These are phyloP conservation scores for Kwoniella shivajii DNA, from an alignment of 1,284 basidiomycete species.

Conservation along the genomic window DNA sequence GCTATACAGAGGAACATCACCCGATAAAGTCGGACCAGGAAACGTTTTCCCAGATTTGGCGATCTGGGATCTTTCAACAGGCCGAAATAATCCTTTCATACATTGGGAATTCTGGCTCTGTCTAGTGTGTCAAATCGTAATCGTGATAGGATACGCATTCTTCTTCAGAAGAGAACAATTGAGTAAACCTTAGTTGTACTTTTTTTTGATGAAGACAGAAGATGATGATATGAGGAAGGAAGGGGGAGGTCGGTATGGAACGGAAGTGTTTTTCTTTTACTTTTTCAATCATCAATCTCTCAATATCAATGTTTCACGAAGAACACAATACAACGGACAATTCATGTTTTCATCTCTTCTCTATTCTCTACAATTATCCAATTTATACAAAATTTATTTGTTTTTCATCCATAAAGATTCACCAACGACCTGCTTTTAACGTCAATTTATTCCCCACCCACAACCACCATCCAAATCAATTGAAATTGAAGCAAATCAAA, in stretches of 20 bases:
- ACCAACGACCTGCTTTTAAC: too few relatives aligned
- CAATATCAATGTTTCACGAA: too few relatives aligned
- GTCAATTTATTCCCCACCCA: too few relatives aligned
- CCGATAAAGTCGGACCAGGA: constrained; percentile 67
- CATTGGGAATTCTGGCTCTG: constrained; percentile 79
- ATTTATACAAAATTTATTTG: too few relatives aligned
- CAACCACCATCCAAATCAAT: too few relatives aligned
- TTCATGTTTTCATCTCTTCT: too few relatives aligned
- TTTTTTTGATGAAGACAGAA: background rate
- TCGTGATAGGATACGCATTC: constrained; percentile 89
- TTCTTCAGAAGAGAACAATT: constrained; percentile 64
- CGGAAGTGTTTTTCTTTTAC: background rate
- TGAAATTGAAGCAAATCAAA: too few relatives aligned
- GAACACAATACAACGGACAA: too few relatives aligned
- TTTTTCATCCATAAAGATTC: too few relatives aligned
- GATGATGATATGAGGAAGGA: background rate
- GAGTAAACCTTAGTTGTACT: constrained; percentile 41
- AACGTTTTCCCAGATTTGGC: constrained; percentile 90
- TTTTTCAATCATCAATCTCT: too few relatives aligned
- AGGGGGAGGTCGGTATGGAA: background rate
- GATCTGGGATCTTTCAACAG: constrained; percentile 71
- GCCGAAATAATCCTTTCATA: constrained; percentile 48
- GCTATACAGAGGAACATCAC: constrained; percentile 43
- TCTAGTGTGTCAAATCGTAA: constrained; percentile 65
- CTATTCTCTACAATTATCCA: too few relatives aligned